phyloP scores from a whole-genome alignment of 2,329 filamentous ascomycete species.

The Saccharata proteae region DNA sequence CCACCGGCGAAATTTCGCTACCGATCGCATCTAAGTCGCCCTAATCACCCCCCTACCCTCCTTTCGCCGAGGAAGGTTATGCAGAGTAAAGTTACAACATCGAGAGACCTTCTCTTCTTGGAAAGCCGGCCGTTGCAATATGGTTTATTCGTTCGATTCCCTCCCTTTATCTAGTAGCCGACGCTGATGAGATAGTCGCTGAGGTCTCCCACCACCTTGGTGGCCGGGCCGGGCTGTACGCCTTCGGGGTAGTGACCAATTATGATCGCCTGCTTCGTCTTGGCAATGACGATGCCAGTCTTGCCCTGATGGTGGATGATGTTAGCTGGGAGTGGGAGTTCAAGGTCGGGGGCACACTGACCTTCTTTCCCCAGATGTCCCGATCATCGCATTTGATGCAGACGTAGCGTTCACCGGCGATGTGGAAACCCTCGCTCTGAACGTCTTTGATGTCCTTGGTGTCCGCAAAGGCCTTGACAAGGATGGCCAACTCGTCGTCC shows the following conservation, averaged over 20 bases:
- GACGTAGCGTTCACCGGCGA: slow-evolving; percentile 69
- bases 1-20: too few relatives aligned
- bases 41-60: too few relatives aligned
- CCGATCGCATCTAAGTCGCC: too few relatives aligned
- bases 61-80: too few relatives aligned
- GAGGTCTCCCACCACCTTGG: slow-evolving; percentile 67
- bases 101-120: too few relatives aligned
- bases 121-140: too few relatives aligned
- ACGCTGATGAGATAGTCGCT: slow-evolving; percentile 74
- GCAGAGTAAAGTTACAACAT: too few relatives aligned
- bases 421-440: slow-evolving; percentile 59
- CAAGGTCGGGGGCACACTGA: slow-evolving; percentile 29
- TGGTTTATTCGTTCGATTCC: too few relatives aligned
- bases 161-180: too few relatives aligned
- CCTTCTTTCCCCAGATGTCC: slow-evolving; percentile 77
- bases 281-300: slow-evolving; percentile 69
- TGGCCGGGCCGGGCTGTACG: slow-evolving; percentile 61
- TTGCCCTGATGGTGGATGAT: slow-evolving; percentile 45
- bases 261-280: slow-evolving; percentile 81
- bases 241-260: slow-evolving; percentile 73
- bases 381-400: slow-evolving; percentile 63
- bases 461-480: slow-evolving; percentile 42
- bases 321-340: slow-evolving; percentile 1
- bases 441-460: slow-evolving; percentile 49
- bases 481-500: slow-evolving; percentile 42